Percentiles rank a stretch among this genome's conserved stretches.
phyloP scores from a whole-genome alignment of 441 rosid species.

The Pelargonium cotyledonis region DNA sequence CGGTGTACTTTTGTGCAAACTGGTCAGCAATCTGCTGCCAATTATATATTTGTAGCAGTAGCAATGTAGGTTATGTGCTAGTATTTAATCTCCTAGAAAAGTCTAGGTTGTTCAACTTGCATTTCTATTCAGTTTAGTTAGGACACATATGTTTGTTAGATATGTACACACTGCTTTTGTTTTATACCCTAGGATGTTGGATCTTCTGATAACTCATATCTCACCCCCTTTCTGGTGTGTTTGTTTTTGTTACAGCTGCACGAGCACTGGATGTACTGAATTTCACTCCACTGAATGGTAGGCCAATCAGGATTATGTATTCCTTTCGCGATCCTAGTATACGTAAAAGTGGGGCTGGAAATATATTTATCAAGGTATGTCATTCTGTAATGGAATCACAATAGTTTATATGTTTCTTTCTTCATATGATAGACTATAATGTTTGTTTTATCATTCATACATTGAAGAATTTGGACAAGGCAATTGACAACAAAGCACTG shows the following conservation, averaged over 20 bases:
- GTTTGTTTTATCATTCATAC: conserved; percentile 5
- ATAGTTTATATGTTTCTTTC: neutral
- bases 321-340: conserved; percentile 48
- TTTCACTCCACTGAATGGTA: conserved; percentile 38
- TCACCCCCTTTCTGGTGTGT: neutral
- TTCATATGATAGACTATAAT: conserved; percentile 12
- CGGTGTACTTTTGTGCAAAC: too few relatives aligned
- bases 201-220: neutral
- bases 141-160: too few relatives aligned
- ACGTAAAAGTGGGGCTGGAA: conserved; percentile 53
- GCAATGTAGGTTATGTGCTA: too few relatives aligned
- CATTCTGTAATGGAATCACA: neutral
- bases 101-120: too few relatives aligned
- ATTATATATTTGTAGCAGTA: too few relatives aligned
- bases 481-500: conserved; percentile 47
- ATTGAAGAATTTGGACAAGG: conserved; percentile 47
- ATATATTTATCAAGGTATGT: conserved; percentile 50
- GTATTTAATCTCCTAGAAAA: too few relatives aligned
- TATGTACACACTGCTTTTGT: too few relatives aligned
- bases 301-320: conserved; percentile 48
- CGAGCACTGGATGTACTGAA: conserved; percentile 36
- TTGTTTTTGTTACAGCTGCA: conserved; percentile 31
- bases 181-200: neutral
- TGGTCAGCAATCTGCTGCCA: too few relatives aligned
- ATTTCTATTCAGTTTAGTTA: too few relatives aligned